Evolutionary conservation across 257 asterid species (phyloP).

Genomic region (Orobanche coerulescens): DNA sequence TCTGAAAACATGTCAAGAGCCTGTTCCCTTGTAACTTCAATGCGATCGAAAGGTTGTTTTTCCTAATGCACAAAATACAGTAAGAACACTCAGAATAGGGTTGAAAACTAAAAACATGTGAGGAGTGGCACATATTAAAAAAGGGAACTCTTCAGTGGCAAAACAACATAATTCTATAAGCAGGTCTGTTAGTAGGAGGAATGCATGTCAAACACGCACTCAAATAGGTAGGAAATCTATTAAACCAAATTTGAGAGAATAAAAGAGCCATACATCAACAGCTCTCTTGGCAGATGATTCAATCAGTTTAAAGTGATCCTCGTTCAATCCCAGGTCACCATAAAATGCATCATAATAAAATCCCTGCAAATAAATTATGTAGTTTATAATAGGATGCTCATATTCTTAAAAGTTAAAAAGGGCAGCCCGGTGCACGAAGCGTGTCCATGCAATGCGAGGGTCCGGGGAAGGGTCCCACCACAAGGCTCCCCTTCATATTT

Average conservation of each 20-base stretch:
- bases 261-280: conserved; percentile 51
- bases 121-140: not conserved
- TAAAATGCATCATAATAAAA: conserved; percentile 95
- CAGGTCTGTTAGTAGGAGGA: not conserved
- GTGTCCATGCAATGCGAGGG: too few species aligned
- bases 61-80: conserved; percentile 41
- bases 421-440: too few species aligned
- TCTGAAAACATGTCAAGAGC: conserved; percentile 92
- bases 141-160: not conserved
- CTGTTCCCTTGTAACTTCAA: conserved; percentile 81
- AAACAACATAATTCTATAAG: not conserved
- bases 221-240: conserved; percentile 6
- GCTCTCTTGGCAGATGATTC: conserved; percentile 79
- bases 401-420: too few species aligned
- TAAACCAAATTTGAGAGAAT: conserved; percentile 9
- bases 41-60: conserved; percentile 90
- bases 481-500: too few species aligned
- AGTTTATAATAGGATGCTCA: conserved; percentile 4
- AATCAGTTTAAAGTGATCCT: conserved; percentile 72
- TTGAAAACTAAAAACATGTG: not conserved
- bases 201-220: conserved; percentile 15
- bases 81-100: not conserved
- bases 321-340: conserved; percentile 85
- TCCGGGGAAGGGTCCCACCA: too few species aligned
- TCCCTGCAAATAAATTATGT: conserved; percentile 50